Base-by-base conservation (phyloP, 2,329 filamentous ascomycete species). In the Nothophoma quercina region DNA sequence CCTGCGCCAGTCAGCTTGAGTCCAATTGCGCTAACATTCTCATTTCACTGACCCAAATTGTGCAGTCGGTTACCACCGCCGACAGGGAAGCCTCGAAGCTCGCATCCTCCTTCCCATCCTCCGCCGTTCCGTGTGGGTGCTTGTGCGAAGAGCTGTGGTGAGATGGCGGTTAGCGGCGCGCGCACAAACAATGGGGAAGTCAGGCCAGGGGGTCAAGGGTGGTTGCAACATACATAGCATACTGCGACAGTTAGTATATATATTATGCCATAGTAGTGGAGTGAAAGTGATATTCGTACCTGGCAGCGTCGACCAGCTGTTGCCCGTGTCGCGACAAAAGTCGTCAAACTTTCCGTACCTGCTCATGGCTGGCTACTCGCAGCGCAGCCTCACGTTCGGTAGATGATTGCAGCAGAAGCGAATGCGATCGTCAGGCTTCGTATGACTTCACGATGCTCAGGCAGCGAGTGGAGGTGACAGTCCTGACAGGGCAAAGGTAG, bases 61-160 rank as follows among this genome's bases (percentile, higher is more conserved):
- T 88, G 89, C 30, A 99, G 78, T 65, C 89, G 77, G 59, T 83
- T 79, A 46, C 78, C 85, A 64, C 81, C 80, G 61, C 85, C 85
- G 59, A 97, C 78, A 7, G 83, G 68, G 63, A 98, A 95, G 59
- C 93, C 93, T 22, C 65, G 83, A 62, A 98, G 79, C 51, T 86
- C 76, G 75, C 93, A 98, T 59, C 89, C 89, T 55, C 80, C 85
- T 21, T 52, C 44, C 65, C 77, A 85, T 56, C 85, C 86, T 81
- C 56, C 73, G 67, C 72, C 87, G 77, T 69, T 88, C 85, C 74
- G 85, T 80, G 75, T 88, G 79, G 65, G 75, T 73, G 63, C 76
- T 68, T 78, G 64, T 60, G 83, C 79, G 67, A 93, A 86, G 63
- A 96, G 82, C 87, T 91, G 66, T 60, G 28, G 52, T 43, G 22